phyloP scores from a whole-genome alignment of 106 monocot genomes.

The Xerophyta viscosa region DNA sequence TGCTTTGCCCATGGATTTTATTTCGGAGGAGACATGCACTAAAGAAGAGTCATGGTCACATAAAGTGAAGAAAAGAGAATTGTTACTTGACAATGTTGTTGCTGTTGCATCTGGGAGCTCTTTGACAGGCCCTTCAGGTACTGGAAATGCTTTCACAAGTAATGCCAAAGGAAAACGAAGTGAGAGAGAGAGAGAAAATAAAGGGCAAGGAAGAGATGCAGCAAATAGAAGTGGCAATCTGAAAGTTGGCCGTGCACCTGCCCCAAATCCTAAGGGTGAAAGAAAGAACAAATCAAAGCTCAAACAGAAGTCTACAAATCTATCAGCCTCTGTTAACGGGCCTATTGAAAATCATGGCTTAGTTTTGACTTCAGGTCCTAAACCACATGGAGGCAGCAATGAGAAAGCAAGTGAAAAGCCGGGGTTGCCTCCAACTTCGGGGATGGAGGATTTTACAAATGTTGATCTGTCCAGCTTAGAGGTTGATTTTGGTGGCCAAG shows the following conservation, averaged over 20 bases:
- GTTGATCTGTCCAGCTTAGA: slow-evolving; percentile 19
- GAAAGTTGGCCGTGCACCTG: slow-evolving; percentile 24
- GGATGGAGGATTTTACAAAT: slow-evolving; percentile 8
- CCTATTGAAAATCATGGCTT: slow-evolving; percentile 5
- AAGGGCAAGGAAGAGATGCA: slow-evolving; percentile 30
- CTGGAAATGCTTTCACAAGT: slow-evolving; percentile 28
- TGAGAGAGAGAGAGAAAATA: slow-evolving; percentile 45
- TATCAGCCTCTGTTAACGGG: slow-evolving; percentile 26
- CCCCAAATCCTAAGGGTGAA: slow-evolving; percentile 36
- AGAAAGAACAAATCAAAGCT: slow-evolving; percentile 43
- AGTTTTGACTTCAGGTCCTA: slow-evolving; percentile 2
- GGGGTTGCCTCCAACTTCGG: background rate
- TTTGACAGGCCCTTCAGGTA: slow-evolving; percentile 24
- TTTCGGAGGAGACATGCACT: slow-evolving; percentile 12
- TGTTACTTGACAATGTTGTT: slow-evolving; percentile 53
- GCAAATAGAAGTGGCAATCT: slow-evolving; percentile 11
- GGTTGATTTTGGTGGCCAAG: slow-evolving; percentile 38
- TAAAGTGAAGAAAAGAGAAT: slow-evolving; percentile 41
- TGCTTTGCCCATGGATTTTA: slow-evolving; percentile 8
- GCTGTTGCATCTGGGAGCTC: slow-evolving; percentile 13
- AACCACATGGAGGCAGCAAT: slow-evolving; percentile 5
- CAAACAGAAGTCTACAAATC: slow-evolving; percentile 40
- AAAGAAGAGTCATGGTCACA: slow-evolving; percentile 41
- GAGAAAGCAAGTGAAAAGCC: slow-evolving; percentile 11
- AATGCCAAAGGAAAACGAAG: slow-evolving; percentile 56